Percentiles rank a stretch among this genome's conserved stretches.
Evolutionary conservation across 2,329 filamentous ascomycete genomes (phyloP).

Genomic region (Calonectria henricotiae): DNA sequence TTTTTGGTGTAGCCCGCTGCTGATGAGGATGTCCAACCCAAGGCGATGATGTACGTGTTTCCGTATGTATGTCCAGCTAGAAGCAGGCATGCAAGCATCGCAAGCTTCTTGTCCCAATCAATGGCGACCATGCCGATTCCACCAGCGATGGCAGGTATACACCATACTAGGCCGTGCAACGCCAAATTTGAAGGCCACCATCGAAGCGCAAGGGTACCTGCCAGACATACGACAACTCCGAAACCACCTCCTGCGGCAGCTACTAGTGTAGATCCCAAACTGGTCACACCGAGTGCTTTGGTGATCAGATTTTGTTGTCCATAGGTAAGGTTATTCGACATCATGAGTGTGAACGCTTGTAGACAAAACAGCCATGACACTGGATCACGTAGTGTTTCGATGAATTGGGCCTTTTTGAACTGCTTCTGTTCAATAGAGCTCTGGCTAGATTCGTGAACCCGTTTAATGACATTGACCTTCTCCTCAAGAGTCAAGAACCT

Average conservation of each 20-base stretch:
- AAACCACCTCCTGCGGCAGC: constrained; percentile 59
- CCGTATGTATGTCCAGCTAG: constrained; percentile 57
- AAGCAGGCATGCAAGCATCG: constrained; percentile 47
- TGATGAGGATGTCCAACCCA: constrained; percentile 59
- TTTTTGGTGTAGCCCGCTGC: constrained; percentile 63
- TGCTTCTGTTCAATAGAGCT: constrained; percentile 60
- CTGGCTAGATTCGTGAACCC: constrained; percentile 55
- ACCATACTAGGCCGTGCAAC: constrained; percentile 52
- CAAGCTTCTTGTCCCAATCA: constrained; percentile 47
- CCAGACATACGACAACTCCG: constrained; percentile 54
- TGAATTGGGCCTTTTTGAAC: constrained; percentile 55
- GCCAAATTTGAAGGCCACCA: constrained; percentile 55
- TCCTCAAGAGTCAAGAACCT: constrained; percentile 61
- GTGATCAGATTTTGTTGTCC: constrained; percentile 60
- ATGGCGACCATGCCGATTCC: constrained; percentile 53
- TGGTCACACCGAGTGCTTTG: constrained; percentile 56
- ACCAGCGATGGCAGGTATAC: constrained; percentile 49
- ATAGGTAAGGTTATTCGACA: constrained; percentile 60
- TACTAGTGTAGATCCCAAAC: constrained; percentile 61
- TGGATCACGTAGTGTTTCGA: constrained; percentile 53
- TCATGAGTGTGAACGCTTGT: constrained; percentile 56
- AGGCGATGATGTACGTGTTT: constrained; percentile 51
- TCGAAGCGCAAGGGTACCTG: constrained; percentile 54
- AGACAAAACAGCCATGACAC: constrained; percentile 55
- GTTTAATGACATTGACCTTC: constrained; percentile 58